A percentile compares a stretch with the other conserved stretches of the same genome.
phyloP scores from a whole-genome alignment of 768 basidiomycete species.

The Roridomyces roridus region DNA sequence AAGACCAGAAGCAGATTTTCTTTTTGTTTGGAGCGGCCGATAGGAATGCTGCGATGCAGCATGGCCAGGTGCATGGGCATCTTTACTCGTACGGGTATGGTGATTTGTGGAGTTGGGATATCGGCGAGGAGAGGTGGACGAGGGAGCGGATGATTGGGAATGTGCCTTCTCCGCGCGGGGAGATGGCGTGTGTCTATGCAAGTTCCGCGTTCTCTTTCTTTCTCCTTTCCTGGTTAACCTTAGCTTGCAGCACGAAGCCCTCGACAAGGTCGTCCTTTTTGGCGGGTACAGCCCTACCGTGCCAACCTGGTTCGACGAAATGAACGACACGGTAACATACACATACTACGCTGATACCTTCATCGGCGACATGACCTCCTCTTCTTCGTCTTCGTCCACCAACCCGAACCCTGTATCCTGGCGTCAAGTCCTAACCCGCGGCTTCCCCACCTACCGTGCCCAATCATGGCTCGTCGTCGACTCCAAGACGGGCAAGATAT shows the following conservation, averaged over 20 bases:
- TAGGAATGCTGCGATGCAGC: conserved; percentile 33
- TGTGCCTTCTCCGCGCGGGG: conserved; percentile 35
- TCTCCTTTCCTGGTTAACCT: too few relatives aligned
- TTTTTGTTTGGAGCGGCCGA: conserved; percentile 44
- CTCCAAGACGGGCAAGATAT: conserved; percentile 41
- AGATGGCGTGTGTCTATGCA: conserved; percentile 36
- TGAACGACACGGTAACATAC: conserved; percentile 32
- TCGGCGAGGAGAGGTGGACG: conserved; percentile 33
- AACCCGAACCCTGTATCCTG: conserved; percentile 27
- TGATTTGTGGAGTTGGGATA: conserved; percentile 41
- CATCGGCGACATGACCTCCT: conserved; percentile 30
- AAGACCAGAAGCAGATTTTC: conserved; percentile 36
- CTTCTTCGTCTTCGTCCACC: too few relatives aligned
- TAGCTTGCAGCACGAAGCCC: not conserved
- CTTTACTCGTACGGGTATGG: conserved; percentile 25
- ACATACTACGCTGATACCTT: conserved; percentile 51
- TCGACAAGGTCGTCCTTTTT: conserved; percentile 43
- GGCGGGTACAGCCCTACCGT: conserved; percentile 45
- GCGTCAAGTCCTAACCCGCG: conserved; percentile 47
- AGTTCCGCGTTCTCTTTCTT: conserved; percentile 9
- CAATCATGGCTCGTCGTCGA: conserved; percentile 40
- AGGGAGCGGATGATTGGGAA: conserved; percentile 38
- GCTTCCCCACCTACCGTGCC: conserved; percentile 49
- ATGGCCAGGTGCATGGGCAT: conserved; percentile 29
- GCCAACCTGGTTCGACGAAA: conserved; percentile 27